A percentile compares a stretch with the other conserved stretches of the same genome.
Conservation (phyloP, 495 filamentous ascomycete genomes). For the Ramalina intermedia region DNA sequence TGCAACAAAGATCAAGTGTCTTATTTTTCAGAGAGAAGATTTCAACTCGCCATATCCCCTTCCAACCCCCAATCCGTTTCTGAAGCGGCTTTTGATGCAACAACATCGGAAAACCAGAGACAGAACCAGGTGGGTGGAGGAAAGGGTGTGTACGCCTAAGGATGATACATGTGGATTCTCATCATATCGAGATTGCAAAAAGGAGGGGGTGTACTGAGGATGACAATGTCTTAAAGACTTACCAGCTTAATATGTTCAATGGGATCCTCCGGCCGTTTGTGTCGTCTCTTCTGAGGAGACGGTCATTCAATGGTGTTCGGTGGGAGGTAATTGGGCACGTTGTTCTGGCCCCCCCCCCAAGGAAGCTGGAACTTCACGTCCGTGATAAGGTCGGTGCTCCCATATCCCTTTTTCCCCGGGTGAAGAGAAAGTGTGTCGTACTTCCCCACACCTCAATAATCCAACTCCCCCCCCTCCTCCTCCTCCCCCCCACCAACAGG, state of each 20-base stretch:
- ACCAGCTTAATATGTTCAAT: too few relatives aligned
- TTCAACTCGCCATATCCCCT: constrained; percentile 17
- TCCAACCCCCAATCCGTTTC: neutral
- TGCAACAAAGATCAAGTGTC: too few relatives aligned
- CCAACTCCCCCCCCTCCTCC: constrained; percentile 11
- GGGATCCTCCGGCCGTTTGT: too few relatives aligned
- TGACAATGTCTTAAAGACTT: neutral
- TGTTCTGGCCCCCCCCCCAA: too few relatives aligned
- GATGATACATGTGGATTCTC: constrained; percentile 22
- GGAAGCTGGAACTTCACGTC: too few relatives aligned
- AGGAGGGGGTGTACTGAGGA: neutral
- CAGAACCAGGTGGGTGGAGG: constrained; percentile 1
- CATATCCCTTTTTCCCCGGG: too few relatives aligned
- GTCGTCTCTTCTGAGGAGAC: too few relatives aligned
- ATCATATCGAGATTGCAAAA: constrained; percentile 10
- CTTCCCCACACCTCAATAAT: neutral
- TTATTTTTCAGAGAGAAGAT: constrained; percentile 22
- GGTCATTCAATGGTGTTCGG: too few relatives aligned
- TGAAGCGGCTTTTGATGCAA: neutral
- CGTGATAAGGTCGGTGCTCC: too few relatives aligned
- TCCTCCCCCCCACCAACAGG: neutral
- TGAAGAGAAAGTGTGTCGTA: too few relatives aligned
- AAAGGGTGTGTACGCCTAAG: constrained; percentile 20
- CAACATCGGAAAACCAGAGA: constrained; percentile 1
- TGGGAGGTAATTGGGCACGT: too few relatives aligned